phyloP scores from a whole-genome alignment of 805 yeast species.

The Scheffersomyces amazonensis region DNA sequence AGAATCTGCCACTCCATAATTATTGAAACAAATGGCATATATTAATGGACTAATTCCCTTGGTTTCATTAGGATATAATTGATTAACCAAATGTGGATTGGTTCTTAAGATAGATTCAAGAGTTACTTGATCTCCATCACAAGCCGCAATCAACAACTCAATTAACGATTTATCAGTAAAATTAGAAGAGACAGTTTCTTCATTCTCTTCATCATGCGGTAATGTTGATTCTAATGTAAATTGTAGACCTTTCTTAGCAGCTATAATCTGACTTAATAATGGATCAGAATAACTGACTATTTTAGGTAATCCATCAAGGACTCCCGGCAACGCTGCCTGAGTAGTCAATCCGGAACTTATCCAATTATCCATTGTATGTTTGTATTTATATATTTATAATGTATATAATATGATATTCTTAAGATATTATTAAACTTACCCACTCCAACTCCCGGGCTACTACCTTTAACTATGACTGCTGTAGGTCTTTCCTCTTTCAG shows the following conservation, averaged over 20 bases:
- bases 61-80: constrained; percentile 20
- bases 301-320: neutral
- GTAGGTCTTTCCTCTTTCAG: too few species aligned
- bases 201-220: constrained; percentile 1
- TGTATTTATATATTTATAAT: too few species aligned
- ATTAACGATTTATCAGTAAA: constrained; percentile 8
- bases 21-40: constrained; percentile 55
- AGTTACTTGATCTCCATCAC: constrained; percentile 36
- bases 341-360: constrained; percentile 6
- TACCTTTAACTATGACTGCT: too few species aligned
- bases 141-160: constrained; percentile 29
- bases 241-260: constrained; percentile 26
- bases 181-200: neutral
- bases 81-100: constrained; percentile 18
- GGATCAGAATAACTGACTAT: constrained; percentile 19
- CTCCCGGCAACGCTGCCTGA: constrained; percentile 7
- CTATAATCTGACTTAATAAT: constrained; percentile 19
- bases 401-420: too few species aligned
- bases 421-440: too few species aligned
- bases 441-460: too few species aligned
- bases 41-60: constrained; percentile 36
- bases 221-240: constrained; percentile 10
- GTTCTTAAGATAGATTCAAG: constrained; percentile 23
- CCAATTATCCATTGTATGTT: constrained; percentile 32
- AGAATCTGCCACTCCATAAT: constrained; percentile 44